These are phyloP conservation scores for Hortiboletus campestris DNA, from an alignment of 768 basidiomycete species.

Conservation along the genomic window DNA sequence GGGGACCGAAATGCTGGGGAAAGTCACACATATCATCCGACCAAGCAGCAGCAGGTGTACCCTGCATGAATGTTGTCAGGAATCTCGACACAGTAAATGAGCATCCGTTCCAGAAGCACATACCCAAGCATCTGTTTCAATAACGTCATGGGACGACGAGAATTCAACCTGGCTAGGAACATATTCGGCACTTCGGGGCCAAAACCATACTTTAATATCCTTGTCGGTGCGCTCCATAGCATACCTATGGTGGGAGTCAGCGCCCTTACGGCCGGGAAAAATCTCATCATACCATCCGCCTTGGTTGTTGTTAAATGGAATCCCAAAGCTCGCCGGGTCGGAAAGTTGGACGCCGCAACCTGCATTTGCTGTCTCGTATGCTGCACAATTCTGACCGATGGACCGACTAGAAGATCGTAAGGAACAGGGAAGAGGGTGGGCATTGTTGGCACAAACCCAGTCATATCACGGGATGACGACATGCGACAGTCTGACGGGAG, in stretches of 20 bases:
- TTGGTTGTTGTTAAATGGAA: conserved; percentile 29
- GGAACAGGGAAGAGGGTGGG: background rate
- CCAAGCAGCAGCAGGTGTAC: conserved; percentile 34
- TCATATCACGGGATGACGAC: conserved; percentile 17
- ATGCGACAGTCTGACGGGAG: conserved; percentile 19
- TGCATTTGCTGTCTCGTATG: conserved; percentile 19
- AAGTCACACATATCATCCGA: conserved; percentile 38
- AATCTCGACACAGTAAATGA: background rate
- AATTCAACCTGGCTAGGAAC: conserved; percentile 26
- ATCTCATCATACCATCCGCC: conserved; percentile 37
- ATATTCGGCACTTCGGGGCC: conserved; percentile 32
- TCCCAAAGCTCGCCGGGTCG: conserved; percentile 17
- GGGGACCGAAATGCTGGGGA: conserved; percentile 30
- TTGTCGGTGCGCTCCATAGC: conserved; percentile 36
- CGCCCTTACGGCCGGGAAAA: background rate
- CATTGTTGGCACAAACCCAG: conserved; percentile 12
- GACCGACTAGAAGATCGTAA: conserved; percentile 10
- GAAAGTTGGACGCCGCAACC: conserved; percentile 23
- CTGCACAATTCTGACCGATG: conserved; percentile 18
- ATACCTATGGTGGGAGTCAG: conserved; percentile 34
- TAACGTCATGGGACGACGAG: conserved; percentile 9
- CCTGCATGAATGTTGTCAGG: conserved; percentile 16
- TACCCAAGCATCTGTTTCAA: conserved; percentile 35
- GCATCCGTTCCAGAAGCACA: background rate
- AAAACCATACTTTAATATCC: conserved; percentile 45